Conservation (phyloP, 179 eudicot genomes). For the Monotropa hypopitys region DNA sequence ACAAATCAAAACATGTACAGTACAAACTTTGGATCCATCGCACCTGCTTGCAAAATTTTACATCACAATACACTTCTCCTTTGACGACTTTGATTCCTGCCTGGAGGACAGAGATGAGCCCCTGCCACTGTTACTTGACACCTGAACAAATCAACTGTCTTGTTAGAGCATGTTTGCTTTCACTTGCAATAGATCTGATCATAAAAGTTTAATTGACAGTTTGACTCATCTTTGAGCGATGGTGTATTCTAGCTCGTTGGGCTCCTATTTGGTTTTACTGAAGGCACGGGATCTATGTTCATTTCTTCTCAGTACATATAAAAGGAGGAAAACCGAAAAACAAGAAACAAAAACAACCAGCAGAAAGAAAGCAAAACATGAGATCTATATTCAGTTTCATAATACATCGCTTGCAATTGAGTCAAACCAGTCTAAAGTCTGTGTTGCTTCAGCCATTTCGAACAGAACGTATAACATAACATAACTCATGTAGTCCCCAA, state of each 20-base stretch:
- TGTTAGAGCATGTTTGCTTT: background rate
- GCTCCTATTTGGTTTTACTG: background rate
- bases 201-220: background rate
- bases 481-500: too few relatives aligned
- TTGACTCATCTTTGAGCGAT: background rate
- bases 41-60: constrained; percentile 15
- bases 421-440: background rate
- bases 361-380: too few relatives aligned
- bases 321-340: background rate
- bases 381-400: background rate
- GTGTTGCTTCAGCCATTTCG: too few relatives aligned
- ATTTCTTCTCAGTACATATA: background rate
- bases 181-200: background rate
- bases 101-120: constrained; percentile 28
- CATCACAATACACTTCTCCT: constrained; percentile 65
- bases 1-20: constrained; percentile 20
- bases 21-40: constrained; percentile 5
- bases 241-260: background rate
- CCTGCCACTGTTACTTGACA: constrained; percentile 33
- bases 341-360: background rate
- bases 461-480: too few relatives aligned
- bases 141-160: constrained; percentile 25
- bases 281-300: background rate
- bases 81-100: constrained; percentile 52
- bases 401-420: background rate